Conservation (phyloP, 257 asterid genomes). For the Nicotiana attenuata region DNA sequence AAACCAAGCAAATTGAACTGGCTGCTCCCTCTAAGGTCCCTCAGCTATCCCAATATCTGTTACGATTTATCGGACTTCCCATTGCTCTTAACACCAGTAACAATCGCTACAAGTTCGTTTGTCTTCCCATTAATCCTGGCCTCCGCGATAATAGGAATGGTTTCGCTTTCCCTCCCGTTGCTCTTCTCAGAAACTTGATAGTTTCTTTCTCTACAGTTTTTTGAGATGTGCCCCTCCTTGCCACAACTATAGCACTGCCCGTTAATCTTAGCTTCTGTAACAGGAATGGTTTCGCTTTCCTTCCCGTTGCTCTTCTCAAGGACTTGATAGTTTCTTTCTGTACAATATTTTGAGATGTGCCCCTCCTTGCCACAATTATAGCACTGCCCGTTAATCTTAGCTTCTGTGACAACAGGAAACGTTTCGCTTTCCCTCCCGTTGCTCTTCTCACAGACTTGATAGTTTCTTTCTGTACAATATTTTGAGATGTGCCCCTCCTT, state of each 20-base stretch:
- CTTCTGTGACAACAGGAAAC: conserved; percentile 9
- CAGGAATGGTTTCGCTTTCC: conserved; percentile 18
- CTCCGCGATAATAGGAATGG: background rate
- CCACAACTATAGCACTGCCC: conserved; percentile 40
- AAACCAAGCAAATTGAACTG: background rate
- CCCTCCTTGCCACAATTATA: conserved; percentile 45
- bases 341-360: conserved; percentile 42
- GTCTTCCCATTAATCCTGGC: background rate
- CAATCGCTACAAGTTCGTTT: background rate
- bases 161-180: conserved; percentile 20
- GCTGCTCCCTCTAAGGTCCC: background rate
- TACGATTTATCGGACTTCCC: background rate
- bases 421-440: conserved; percentile 19
- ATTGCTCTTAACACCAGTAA: background rate
- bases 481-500: conserved; percentile 46
- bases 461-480: conserved; percentile 31
- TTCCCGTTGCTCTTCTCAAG: conserved; percentile 16
- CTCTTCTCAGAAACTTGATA: conserved; percentile 19
- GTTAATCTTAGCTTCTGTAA: background rate
- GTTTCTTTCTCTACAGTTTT: conserved; percentile 31
- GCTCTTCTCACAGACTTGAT: conserved; percentile 21
- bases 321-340: conserved; percentile 18
- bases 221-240: conserved; percentile 46
- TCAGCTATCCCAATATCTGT: background rate
- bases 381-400: conserved; percentile 22